phyloP scores from a whole-genome alignment of 306 rosid species.

The Quillaja saponaria region DNA sequence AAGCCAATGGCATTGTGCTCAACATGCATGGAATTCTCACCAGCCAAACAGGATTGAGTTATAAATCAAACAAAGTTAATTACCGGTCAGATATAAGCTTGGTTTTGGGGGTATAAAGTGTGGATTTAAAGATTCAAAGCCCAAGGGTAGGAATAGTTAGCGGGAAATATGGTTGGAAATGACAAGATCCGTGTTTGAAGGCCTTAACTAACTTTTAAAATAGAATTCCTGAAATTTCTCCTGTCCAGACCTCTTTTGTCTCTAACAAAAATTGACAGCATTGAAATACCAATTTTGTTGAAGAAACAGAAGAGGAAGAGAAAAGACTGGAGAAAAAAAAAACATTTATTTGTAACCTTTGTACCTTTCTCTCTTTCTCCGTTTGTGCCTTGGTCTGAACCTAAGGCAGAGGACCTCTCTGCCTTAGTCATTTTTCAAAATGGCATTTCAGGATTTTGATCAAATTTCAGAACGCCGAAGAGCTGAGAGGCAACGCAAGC shows the following conservation, averaged over 20 bases:
- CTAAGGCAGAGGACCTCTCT: conserved; percentile 88
- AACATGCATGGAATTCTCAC: no score
- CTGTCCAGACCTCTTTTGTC: conserved; percentile 37
- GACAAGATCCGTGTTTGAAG: conserved; percentile 9
- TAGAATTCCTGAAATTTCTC: conserved; percentile 61
- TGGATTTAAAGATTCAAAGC: conserved; percentile 8
- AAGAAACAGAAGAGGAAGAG: conserved; percentile 15
- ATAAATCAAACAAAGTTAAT: no score
- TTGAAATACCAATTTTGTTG: conserved; percentile 24
- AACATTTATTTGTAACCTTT: conserved; percentile 1
- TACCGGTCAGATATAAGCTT: no score
- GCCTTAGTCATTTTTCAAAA: conserved; percentile 60
- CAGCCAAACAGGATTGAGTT: no score
- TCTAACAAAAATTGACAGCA: conserved; percentile 4
- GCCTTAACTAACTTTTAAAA: conserved; percentile 41
- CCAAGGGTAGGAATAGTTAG: neutral
- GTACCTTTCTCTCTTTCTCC: conserved; percentile 15
- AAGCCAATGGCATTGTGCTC: no score
- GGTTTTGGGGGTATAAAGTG: no score
- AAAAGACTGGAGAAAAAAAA: neutral
- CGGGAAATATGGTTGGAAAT: conserved; percentile 38
- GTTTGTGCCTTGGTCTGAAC: conserved; percentile 26
- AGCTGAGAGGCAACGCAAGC: conserved; percentile 49
- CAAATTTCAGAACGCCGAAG: conserved; percentile 63
- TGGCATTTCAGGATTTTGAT: conserved; percentile 93